Evolutionary conservation across 2,329 filamentous ascomycete species (phyloP), one percentile per base, ranked within the genome.

Genomic region (Diaporthe longicolla): DNA sequence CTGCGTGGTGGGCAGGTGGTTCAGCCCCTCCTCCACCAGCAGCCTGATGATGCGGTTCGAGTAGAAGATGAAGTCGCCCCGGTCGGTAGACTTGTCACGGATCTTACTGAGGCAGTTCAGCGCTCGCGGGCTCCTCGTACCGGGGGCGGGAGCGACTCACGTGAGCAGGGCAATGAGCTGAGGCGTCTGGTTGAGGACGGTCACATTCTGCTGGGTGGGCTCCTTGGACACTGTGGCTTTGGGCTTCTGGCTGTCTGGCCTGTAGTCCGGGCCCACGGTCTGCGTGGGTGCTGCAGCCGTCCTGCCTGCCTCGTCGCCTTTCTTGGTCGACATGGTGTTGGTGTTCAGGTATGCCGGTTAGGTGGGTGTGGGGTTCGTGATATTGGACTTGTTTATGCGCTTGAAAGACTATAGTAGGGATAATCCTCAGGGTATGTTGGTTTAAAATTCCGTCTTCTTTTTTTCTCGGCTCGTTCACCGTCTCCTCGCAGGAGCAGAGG

Each of bases 61-160:
- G 87, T 98, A 98, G 86, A 99, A 99, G 82, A 99, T 98, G 83
- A 99, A 99, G 84, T 99, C 97, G 76, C 95, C 97, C 74, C 97
- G 93, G 73, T 93, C 91, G 8, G 97, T 99, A 78, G 93, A 90
- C 83, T 94, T 94, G 84, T 98, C 95, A 79, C 97, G 93, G 82
- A 99, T 98, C 90, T 98, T 98, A 76, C 96, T 98, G 80, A 76
- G 73, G 69, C 76, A n/a, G 75, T 75, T 76, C 11, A 74, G 58
- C 57, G 48, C 54, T 24, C 40, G 9, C 35, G 17, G 40, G 59
- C 35, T 45, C 37, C 35, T 50, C 21, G 17, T 9, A 29, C 32
- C 15, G 48, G 54, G 43, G 61, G 15, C n/a, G 66, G 26, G 29
- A 43, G 70, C 52, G 37, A 91, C 95, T 88, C 91, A 98, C 97